Percentiles rank a stretch among this genome's conserved stretches.
phyloP scores from a whole-genome alignment of 2,329 filamentous ascomycete species.

The Microdochium trichocladiopsis region DNA sequence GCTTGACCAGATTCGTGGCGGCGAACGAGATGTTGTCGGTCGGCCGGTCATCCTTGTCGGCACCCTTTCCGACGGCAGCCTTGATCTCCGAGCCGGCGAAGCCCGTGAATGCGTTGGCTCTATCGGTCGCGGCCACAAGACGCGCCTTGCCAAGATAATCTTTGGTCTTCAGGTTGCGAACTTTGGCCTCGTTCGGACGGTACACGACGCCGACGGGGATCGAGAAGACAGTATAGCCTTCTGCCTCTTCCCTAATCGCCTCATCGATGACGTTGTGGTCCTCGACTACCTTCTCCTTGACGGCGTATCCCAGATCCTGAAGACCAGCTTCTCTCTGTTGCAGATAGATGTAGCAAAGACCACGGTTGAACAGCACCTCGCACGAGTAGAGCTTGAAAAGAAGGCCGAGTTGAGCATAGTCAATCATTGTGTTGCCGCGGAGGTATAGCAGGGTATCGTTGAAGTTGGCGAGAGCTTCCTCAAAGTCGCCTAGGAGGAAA shows the following conservation, averaged over 20 bases:
- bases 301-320: slow-evolving; percentile 83
- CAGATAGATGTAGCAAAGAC: slow-evolving; percentile 94
- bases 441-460: slow-evolving; percentile 95
- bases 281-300: slow-evolving; percentile 91
- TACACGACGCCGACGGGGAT: slow-evolving; percentile 96
- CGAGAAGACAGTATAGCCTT: slow-evolving; percentile 98
- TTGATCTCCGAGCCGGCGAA: slow-evolving; percentile 75
- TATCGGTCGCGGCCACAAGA: slow-evolving; percentile 80
- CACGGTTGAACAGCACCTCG: slow-evolving; percentile 95
- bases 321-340: slow-evolving; percentile 86
- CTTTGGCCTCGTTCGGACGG: slow-evolving; percentile 92
- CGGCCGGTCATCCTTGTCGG: slow-evolving; percentile 71
- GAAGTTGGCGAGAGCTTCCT: slow-evolving; percentile 96
- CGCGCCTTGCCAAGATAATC: slow-evolving; percentile 97
- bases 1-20: slow-evolving; percentile 87
- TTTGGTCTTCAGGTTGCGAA: slow-evolving; percentile 95
- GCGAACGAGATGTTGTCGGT: slow-evolving; percentile 83
- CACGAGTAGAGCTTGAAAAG: slow-evolving; percentile 97
- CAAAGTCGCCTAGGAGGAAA: slow-evolving; percentile 93
- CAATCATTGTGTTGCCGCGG: slow-evolving; percentile 92
- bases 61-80: slow-evolving; percentile 46
- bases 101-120: slow-evolving; percentile 72
- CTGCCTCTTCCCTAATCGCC: slow-evolving; percentile 85
- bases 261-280: slow-evolving; percentile 98
- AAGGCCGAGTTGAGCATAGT: slow-evolving; percentile 92